Conservation (phyloP, 345 rosid genomes). For the Chamaenerion angustifolium region DNA sequence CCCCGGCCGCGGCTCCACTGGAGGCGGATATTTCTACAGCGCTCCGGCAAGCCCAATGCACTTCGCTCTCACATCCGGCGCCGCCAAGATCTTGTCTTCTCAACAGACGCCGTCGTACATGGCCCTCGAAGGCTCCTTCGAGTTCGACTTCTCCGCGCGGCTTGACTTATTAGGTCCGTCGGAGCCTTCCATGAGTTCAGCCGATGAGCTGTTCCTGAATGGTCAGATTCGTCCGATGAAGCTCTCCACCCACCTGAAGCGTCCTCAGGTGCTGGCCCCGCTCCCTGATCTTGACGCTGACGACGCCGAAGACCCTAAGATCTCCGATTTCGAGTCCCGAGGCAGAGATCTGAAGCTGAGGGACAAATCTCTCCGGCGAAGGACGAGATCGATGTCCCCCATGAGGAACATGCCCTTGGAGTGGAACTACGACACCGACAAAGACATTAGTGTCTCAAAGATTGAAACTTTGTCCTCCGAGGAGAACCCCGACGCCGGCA, state of each 20-base stretch:
- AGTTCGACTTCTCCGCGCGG: slow-evolving; percentile 80
- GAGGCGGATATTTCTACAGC: slow-evolving; percentile 70
- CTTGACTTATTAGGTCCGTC: slow-evolving; percentile 20
- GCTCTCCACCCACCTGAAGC: slow-evolving; percentile 69
- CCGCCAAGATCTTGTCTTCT: slow-evolving; percentile 9
- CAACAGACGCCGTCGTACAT: slow-evolving; percentile 15
- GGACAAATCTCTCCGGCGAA: slow-evolving; percentile 52
- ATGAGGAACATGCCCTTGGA: slow-evolving; percentile 30
- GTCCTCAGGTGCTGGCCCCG: slow-evolving; percentile 57
- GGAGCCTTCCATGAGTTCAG: slow-evolving; percentile 63
- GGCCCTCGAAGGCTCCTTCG: slow-evolving; percentile 29
- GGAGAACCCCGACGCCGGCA: slow-evolving; percentile 3
- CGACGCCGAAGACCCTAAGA: slow-evolving; percentile 6
- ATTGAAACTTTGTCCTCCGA: slow-evolving; percentile 1
- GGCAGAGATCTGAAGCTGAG: slow-evolving; percentile 59
- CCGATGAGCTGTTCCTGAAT: slow-evolving; percentile 76
- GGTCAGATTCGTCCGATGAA: slow-evolving; percentile 93
- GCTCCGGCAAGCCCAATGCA: slow-evolving; percentile 97
- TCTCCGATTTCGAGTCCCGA: slow-evolving; percentile 11
- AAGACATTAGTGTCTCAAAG: slow-evolving; percentile 1
- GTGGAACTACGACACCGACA: slow-evolving; percentile 17
- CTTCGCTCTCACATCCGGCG: slow-evolving; percentile 30
- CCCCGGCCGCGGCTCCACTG: slow-evolving; percentile 45
- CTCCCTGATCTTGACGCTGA: slow-evolving; percentile 55
- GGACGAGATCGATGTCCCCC: slow-evolving; percentile 85